Evolutionary conservation across 768 basidiomycete genomes (phyloP).

Genomic region (Pisolithus tinctorius): DNA sequence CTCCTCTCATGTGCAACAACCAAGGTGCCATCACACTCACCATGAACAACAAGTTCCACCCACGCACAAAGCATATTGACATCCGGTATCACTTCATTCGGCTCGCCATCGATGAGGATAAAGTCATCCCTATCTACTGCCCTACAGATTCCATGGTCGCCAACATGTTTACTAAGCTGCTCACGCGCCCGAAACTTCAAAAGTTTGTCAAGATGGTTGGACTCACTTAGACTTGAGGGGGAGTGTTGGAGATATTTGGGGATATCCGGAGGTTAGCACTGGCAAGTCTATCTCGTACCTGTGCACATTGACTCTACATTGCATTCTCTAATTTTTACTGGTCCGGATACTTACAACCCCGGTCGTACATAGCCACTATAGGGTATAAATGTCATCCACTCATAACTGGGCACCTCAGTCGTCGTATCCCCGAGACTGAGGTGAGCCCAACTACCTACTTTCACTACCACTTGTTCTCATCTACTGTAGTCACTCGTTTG

Average conservation of each 20-base stretch:
- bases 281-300: too few species aligned
- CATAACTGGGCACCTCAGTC: too few species aligned
- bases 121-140: neutral
- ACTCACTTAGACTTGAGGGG: neutral
- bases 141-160: neutral
- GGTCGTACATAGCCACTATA: too few species aligned
- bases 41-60: slow-evolving; percentile 1
- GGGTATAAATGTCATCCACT: too few species aligned
- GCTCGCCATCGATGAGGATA: neutral
- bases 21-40: neutral
- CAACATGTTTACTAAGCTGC: neutral
- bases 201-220: neutral
- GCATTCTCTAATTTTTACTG: too few species aligned
- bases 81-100: neutral
- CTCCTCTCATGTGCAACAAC: neutral
- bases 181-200: neutral
- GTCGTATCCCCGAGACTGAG: too few species aligned
- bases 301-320: too few species aligned
- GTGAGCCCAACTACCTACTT: too few species aligned
- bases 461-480: too few species aligned
- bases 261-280: too few species aligned
- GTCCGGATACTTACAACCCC: too few species aligned
- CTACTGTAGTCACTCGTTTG: neutral
- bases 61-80: neutral
- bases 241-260: neutral